Percentiles rank a stretch among this genome's conserved stretches.
phyloP scores from a whole-genome alignment of 345 rosid genomes.

The Eucalyptus urophylla region DNA sequence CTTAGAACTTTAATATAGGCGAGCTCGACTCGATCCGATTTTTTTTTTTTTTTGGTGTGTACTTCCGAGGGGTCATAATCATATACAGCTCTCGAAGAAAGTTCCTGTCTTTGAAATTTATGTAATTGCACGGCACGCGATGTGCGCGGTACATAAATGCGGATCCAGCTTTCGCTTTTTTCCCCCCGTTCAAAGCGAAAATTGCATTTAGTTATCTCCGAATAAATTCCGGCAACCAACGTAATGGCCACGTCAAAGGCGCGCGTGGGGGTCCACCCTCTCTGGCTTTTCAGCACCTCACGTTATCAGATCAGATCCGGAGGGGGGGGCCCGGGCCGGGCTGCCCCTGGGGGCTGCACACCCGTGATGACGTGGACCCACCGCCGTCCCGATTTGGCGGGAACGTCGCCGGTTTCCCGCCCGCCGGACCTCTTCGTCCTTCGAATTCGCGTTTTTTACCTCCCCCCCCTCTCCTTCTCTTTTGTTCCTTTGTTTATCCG shows the following conservation, averaged over 20 bases:
- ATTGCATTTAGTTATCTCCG: not conserved
- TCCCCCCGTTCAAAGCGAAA: not conserved
- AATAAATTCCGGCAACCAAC: not conserved
- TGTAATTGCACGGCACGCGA: not conserved
- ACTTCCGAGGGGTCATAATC: not conserved
- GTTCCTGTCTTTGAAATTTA: not conserved
- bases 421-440: not conserved
- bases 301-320: not conserved
- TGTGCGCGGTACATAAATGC: not conserved
- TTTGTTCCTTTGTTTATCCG: not conserved
- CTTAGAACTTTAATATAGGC: not conserved
- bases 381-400: not conserved
- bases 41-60: accelerated
- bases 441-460: not conserved
- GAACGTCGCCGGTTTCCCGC: not conserved
- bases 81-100: not conserved
- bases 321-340: not conserved
- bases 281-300: not conserved
- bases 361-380: not conserved
- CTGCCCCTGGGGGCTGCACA: not conserved
- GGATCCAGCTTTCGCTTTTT: not conserved
- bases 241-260: not conserved
- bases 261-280: not conserved
- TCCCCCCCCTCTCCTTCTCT: no score
- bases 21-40: not conserved